Conservation (phyloP, 2,329 filamentous ascomycete species). For the Dendryphion nanum region DNA sequence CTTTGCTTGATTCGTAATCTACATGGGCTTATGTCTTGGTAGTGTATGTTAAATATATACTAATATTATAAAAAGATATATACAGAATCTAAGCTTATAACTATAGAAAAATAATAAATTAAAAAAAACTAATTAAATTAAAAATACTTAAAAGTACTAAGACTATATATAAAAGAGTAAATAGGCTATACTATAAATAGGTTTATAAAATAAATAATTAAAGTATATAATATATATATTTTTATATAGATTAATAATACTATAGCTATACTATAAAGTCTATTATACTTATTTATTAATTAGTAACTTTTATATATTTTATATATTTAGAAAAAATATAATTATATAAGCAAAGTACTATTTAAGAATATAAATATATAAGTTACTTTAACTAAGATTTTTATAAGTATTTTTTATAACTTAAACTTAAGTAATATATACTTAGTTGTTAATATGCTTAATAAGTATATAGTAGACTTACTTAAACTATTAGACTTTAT, state of each 20-base stretch:
- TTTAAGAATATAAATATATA: slow-evolving; percentile 46
- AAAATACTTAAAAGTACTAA: too few relatives aligned
- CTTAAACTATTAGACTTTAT: slow-evolving; percentile 5
- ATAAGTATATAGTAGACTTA: slow-evolving; percentile 8
- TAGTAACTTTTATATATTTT: slow-evolving; percentile 33
- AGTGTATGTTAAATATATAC: too few relatives aligned
- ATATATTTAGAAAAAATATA: slow-evolving; percentile 38
- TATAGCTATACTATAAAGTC: slow-evolving; percentile 42
- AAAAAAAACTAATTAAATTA: too few relatives aligned
- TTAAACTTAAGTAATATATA: slow-evolving; percentile 7
- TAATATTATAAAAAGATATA: too few relatives aligned
- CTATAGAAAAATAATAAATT: too few relatives aligned
- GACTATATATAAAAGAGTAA: too few relatives aligned
- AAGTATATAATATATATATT: too few relatives aligned
- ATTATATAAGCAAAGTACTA: slow-evolving; percentile 28
- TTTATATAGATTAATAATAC: slow-evolving; percentile 44
- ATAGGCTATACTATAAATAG: too few relatives aligned
- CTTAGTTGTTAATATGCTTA: slow-evolving; percentile 9
- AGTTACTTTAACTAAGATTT: slow-evolving; percentile 36
- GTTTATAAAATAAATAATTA: too few relatives aligned
- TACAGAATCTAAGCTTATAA: too few relatives aligned
- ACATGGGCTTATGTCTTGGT: too few relatives aligned
- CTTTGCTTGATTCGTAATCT: too few relatives aligned
- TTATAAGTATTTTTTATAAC: slow-evolving; percentile 43
- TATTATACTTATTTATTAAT: slow-evolving; percentile 43